phyloP scores from a whole-genome alignment of 2,329 filamentous ascomycete species.

The Exophiala calicioides region DNA sequence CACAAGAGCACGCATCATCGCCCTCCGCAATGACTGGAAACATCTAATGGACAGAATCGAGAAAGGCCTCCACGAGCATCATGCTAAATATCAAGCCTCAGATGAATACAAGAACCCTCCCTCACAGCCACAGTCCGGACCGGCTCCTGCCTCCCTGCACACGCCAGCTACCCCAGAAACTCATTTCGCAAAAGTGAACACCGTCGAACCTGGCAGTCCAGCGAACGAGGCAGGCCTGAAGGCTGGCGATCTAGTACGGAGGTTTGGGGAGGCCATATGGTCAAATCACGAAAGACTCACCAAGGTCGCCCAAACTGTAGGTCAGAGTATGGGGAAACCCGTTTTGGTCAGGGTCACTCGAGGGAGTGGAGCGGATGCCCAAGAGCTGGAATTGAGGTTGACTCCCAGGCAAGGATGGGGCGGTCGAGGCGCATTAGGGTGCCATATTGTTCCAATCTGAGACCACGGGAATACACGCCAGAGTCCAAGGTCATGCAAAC shows the following conservation, averaged over 20 bases:
- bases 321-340: slow-evolving; percentile 77
- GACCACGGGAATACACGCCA: background rate
- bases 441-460: slow-evolving; percentile 81
- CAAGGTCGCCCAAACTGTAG: slow-evolving; percentile 85
- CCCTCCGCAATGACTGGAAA: slow-evolving; percentile 90
- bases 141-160: slow-evolving; percentile 26
- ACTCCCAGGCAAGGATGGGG: slow-evolving; percentile 83
- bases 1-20: slow-evolving; percentile 86
- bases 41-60: slow-evolving; percentile 81
- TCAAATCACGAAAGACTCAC: slow-evolving; percentile 82
- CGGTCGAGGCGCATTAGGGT: slow-evolving; percentile 84
- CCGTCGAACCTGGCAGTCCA: slow-evolving; percentile 74
- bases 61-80: slow-evolving; percentile 82
- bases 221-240: slow-evolving; percentile 80
- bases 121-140: slow-evolving; percentile 20
- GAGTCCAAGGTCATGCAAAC: no score
- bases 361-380: slow-evolving; percentile 26
- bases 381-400: slow-evolving; percentile 68
- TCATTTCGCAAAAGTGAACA: slow-evolving; percentile 88
- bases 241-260: slow-evolving; percentile 76
- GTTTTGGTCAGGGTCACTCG: slow-evolving; percentile 25
- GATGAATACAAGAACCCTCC: slow-evolving; percentile 33
- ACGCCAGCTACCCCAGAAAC: slow-evolving; percentile 45
- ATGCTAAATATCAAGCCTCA: slow-evolving; percentile 64
- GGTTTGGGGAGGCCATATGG: slow-evolving; percentile 81